Evolutionary conservation across 306 rosid species (phyloP).

Genomic region (Prunus davidiana): DNA sequence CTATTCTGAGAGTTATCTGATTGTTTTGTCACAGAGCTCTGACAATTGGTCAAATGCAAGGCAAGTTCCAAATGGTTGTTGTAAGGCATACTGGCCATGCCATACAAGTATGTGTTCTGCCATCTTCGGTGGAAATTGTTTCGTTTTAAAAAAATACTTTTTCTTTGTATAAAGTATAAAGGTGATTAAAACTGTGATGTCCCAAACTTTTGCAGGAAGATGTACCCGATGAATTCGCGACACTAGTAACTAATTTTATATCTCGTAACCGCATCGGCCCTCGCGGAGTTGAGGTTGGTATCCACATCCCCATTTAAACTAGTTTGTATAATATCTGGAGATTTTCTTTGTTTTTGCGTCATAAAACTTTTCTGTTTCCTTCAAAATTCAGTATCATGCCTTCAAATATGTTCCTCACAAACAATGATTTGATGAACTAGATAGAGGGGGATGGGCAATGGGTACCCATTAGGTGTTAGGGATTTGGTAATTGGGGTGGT

Average conservation of each 20-base stretch:
- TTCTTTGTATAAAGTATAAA: neutral
- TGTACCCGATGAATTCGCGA: conserved; percentile 84
- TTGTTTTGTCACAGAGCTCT: conserved; percentile 61
- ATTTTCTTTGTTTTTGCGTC: neutral
- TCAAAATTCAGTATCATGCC: neutral
- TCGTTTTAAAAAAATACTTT: neutral
- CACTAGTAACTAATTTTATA: conserved; percentile 62
- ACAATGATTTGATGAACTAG: too few species aligned
- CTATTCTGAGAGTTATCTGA: neutral
- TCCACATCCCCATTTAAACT: conserved; percentile 10
- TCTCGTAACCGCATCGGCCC: conserved; percentile 85
- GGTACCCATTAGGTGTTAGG: too few species aligned
- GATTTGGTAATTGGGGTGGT: too few species aligned
- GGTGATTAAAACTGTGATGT: neutral
- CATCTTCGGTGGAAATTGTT: conserved; percentile 7
- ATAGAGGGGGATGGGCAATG: too few species aligned
- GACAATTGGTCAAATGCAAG: conserved; percentile 99
- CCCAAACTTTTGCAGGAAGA: conserved; percentile 65
- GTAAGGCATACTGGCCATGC: conserved; percentile 95
- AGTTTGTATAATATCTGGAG: neutral
- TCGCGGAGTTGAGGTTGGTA: conserved; percentile 79
- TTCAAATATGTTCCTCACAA: neutral
- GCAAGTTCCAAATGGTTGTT: conserved; percentile 93
- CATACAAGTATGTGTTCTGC: conserved; percentile 56
- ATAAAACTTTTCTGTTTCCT: neutral